Evolutionary conservation across 1,139 yeast species (phyloP).

Genomic region (Pichia sp.): DNA sequence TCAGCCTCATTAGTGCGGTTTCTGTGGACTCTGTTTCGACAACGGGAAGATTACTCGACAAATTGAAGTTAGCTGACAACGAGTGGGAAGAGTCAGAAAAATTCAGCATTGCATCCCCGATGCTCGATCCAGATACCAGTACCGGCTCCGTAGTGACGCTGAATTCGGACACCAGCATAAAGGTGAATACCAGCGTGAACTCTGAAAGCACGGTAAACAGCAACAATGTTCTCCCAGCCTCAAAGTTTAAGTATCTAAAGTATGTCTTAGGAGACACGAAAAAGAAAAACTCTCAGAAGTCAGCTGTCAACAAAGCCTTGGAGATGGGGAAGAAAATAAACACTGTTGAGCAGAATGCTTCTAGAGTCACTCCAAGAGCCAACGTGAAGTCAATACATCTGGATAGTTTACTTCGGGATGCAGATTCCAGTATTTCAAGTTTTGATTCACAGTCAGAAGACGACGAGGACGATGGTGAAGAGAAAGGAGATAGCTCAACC

Average conservation of each 20-base stretch:
- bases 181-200: background rate
- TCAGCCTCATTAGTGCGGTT: constrained; percentile 30
- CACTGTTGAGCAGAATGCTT: constrained; percentile 17
- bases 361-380: constrained; percentile 14
- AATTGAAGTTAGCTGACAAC: constrained; percentile 35
- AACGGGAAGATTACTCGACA: constrained; percentile 38
- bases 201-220: background rate
- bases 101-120: background rate
- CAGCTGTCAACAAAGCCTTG: constrained; percentile 24
- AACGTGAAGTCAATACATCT: constrained; percentile 20
- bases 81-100: constrained; percentile 23
- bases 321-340: constrained; percentile 26
- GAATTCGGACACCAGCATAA: background rate
- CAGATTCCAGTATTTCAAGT: constrained; percentile 12
- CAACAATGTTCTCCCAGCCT: constrained; percentile 10
- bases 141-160: constrained; percentile 5
- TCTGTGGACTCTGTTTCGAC: constrained; percentile 33
- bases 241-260: constrained; percentile 24
- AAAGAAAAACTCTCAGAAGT: constrained; percentile 13
- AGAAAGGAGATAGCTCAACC: background rate
- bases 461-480: constrained; percentile 3
- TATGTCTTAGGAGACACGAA: constrained; percentile 19
- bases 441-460: constrained; percentile 9
- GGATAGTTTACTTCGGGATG: constrained; percentile 15
- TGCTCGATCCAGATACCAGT: constrained; percentile 4